These are phyloP conservation scores for Penicillium expansum DNA, from an alignment of 2,329 filamentous ascomycete genomes.

Conservation along the genomic window DNA sequence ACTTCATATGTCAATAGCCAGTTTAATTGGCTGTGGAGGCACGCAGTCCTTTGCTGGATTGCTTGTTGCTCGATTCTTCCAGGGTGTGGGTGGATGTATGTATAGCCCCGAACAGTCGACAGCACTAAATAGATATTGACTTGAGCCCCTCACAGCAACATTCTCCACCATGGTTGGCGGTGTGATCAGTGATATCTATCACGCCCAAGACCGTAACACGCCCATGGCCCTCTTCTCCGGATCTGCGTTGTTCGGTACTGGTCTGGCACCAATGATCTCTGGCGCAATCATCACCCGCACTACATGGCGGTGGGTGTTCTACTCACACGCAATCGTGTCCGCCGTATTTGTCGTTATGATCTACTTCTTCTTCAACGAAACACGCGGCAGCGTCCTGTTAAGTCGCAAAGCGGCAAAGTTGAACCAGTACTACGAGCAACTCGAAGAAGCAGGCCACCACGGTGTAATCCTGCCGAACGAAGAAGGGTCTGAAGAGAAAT, in stretches of 20 bases:
- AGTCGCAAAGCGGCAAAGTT: slow-evolving; percentile 69
- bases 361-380: slow-evolving; percentile 73
- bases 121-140: neutral
- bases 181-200: slow-evolving; percentile 82
- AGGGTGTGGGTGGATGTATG: slow-evolving; percentile 72
- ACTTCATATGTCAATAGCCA: slow-evolving; percentile 41
- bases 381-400: slow-evolving; percentile 74
- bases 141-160: slow-evolving; percentile 37
- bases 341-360: slow-evolving; percentile 63
- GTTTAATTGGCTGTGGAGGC: slow-evolving; percentile 70
- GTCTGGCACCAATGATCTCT: slow-evolving; percentile 70
- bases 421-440: slow-evolving; percentile 74
- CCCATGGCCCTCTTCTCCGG: slow-evolving; percentile 90
- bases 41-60: slow-evolving; percentile 69
- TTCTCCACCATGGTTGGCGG: slow-evolving; percentile 93
- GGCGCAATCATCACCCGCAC: slow-evolving; percentile 66
- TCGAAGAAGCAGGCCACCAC: slow-evolving; percentile 64
- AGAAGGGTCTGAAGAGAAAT: slow-evolving; percentile 28
- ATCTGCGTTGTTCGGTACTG: slow-evolving; percentile 73
- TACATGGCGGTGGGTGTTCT: slow-evolving; percentile 85
- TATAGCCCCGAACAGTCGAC: slow-evolving; percentile 19
- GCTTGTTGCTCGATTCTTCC: slow-evolving; percentile 70
- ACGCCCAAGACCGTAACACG: slow-evolving; percentile 73
- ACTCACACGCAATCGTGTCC: slow-evolving; percentile 73
- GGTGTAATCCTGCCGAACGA: slow-evolving; percentile 50